phyloP scores from a whole-genome alignment of 208 protist genomes.

The Naegleria gruberi region DNA sequence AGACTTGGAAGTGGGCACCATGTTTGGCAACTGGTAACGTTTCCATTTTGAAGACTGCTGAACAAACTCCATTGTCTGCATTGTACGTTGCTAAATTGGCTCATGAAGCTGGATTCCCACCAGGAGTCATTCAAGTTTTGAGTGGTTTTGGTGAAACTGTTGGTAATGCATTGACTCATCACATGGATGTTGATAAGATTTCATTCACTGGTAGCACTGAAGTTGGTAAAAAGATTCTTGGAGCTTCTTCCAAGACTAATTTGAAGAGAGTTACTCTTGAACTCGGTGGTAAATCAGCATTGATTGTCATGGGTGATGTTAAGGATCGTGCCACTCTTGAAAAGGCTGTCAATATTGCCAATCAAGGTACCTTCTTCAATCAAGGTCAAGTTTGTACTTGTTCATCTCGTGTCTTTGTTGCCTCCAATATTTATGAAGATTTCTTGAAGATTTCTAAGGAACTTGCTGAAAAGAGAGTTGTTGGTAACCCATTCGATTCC shows the following conservation, averaged over 20 bases:
- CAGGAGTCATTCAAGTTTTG: conserved; percentile 72
- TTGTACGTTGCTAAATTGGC: conserved; percentile 63
- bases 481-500: conserved; percentile 22
- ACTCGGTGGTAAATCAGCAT: conserved; percentile 76
- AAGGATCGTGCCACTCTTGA: conserved; percentile 44
- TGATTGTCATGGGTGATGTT: conserved; percentile 69
- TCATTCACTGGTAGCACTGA: conserved; percentile 72
- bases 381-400: conserved; percentile 70
- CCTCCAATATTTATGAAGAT: conserved; percentile 62
- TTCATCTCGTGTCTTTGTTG: conserved; percentile 66
- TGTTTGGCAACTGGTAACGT: conserved; percentile 67
- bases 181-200: conserved; percentile 69
- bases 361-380: conserved; percentile 61
- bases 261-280: conserved; percentile 52
- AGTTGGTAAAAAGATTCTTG: conserved; percentile 54
- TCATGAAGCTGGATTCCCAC: conserved; percentile 66
- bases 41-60: conserved; percentile 72
- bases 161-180: conserved; percentile 50
- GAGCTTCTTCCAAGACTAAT: conserved; percentile 30
- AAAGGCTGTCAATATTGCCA: conserved; percentile 51
- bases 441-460: conserved; percentile 54
- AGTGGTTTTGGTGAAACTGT: conserved; percentile 62
- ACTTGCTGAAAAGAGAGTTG: conserved; percentile 12
- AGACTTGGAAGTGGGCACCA: conserved; percentile 68
- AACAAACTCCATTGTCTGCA: conserved; percentile 71